These are phyloP conservation scores for Bacterosira constricta DNA, from an alignment of 108 stramenopile genomes.

Conservation along the genomic window DNA sequence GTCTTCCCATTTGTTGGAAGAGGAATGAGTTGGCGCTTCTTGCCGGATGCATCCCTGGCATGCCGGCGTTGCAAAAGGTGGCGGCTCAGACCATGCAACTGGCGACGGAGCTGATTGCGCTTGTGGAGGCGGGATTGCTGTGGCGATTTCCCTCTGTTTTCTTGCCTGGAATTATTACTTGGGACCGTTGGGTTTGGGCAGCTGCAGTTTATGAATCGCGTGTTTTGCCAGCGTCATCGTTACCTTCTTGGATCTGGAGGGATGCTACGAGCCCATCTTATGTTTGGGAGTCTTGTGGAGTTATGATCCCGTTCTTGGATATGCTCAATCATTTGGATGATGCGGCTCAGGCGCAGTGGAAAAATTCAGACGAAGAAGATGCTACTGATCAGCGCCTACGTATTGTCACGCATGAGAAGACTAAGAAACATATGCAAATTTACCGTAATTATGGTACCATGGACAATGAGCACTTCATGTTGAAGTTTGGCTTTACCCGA, in stretches of 20 bases:
- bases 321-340: constrained; percentile 90
- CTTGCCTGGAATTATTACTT: constrained; percentile 78
- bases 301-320: constrained; percentile 85
- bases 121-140: constrained; percentile 78
- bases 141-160: constrained; percentile 68
- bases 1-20: constrained; percentile 86
- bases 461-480: constrained; percentile 70
- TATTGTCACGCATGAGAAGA: constrained; percentile 54
- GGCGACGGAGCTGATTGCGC: constrained; percentile 70
- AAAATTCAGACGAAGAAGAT: constrained; percentile 28
- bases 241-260: constrained; percentile 36
- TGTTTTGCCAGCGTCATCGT: constrained; percentile 60
- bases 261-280: constrained; percentile 37
- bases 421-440: constrained; percentile 79
- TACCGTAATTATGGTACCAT: constrained; percentile 70
- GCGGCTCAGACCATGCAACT: constrained; percentile 74
- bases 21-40: constrained; percentile 82
- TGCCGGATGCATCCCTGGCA: constrained; percentile 78
- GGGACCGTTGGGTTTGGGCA: constrained; percentile 94
- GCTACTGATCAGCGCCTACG: constrained; percentile 20
- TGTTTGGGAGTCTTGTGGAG: constrained; percentile 82
- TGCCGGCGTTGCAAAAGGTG: constrained; percentile 74
- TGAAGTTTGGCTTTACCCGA: constrained; percentile 82
- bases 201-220: constrained; percentile 76
- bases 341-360: constrained; percentile 67